Conservation (phyloP, 139 green algal genomes). For the Pleodorina starrii region DNA sequence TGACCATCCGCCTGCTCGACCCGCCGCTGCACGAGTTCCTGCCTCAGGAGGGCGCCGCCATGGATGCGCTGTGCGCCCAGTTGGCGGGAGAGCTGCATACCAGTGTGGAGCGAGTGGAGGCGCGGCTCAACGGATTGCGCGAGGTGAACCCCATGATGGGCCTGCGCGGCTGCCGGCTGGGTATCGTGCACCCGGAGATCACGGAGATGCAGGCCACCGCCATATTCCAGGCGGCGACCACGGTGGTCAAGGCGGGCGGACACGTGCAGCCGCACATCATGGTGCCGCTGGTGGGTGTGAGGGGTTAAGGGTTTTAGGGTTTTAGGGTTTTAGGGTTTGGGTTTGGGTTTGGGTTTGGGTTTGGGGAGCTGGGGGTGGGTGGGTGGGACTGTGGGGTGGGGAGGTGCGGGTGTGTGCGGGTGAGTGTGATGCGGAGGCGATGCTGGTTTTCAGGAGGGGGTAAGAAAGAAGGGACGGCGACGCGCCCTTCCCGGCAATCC, state of each 20-base stretch:
- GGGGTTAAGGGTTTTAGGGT: neutral
- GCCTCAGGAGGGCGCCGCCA: constrained; percentile 78
- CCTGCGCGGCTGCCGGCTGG: constrained; percentile 89
- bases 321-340: neutral
- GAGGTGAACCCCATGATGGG: constrained; percentile 93
- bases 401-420: too few relatives aligned
- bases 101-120: constrained; percentile 28
- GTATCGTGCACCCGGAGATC: constrained; percentile 90
- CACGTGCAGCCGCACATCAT: constrained; percentile 88
- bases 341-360: neutral
- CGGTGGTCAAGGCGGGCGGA: constrained; percentile 68
- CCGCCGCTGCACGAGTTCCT: constrained; percentile 95
- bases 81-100: constrained; percentile 60
- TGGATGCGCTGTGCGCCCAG: constrained; percentile 75
- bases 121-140: constrained; percentile 80
- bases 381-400: too few relatives aligned
- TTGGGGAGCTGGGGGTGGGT: too few relatives aligned
- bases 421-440: too few relatives aligned
- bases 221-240: constrained; percentile 85
- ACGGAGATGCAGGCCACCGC: constrained; percentile 77
- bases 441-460: too few relatives aligned
- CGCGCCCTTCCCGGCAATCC: too few relatives aligned
- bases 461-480: too few relatives aligned
- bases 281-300: constrained; percentile 78
- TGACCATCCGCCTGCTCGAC: constrained; percentile 93